Conservation (phyloP, 1,139 yeast genomes). For the Saccharomyces hybrid region DNA sequence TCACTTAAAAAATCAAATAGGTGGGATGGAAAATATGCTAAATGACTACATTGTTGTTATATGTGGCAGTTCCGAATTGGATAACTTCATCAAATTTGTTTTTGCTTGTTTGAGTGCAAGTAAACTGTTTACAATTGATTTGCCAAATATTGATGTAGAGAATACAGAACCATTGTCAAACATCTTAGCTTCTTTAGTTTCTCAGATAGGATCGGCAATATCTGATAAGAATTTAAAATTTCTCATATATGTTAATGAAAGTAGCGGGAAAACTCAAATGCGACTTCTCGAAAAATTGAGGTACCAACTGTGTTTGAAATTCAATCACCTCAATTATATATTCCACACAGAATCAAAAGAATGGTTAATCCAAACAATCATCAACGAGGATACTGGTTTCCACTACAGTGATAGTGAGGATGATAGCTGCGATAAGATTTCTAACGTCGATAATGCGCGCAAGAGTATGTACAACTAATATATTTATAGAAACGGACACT, state of each 20-base stretch:
- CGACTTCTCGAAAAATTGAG: slow-evolving; percentile 6
- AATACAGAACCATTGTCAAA: slow-evolving; percentile 4
- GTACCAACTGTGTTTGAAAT: not conserved
- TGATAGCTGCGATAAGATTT: not conserved
- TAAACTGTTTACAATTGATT: slow-evolving; percentile 8
- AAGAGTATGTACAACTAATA: not conserved
- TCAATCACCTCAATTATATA: not conserved
- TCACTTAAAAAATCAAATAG: slow-evolving; percentile 14
- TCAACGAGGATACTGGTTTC: slow-evolving; percentile 35
- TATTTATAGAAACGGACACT: not conserved
- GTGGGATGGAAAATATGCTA: slow-evolving; percentile 11
- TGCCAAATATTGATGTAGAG: slow-evolving; percentile 15
- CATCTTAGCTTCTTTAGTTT: slow-evolving; percentile 1
- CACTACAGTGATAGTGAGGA: not conserved
- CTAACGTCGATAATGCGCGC: not conserved
- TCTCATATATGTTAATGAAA: slow-evolving; percentile 12
- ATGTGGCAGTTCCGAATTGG: slow-evolving; percentile 24
- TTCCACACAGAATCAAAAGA: slow-evolving; percentile 43
- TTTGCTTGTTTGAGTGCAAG: slow-evolving; percentile 22
- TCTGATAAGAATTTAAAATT: slow-evolving; percentile 5
- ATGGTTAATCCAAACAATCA: slow-evolving; percentile 68
- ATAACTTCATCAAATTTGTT: slow-evolving; percentile 23
- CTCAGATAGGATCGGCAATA: not conserved
- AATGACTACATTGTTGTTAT: slow-evolving; percentile 18
- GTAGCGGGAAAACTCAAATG: slow-evolving; percentile 6